These are phyloP conservation scores for Kodamaea sp. DNA, from an alignment of 1,139 yeast species.

Conservation along the genomic window DNA sequence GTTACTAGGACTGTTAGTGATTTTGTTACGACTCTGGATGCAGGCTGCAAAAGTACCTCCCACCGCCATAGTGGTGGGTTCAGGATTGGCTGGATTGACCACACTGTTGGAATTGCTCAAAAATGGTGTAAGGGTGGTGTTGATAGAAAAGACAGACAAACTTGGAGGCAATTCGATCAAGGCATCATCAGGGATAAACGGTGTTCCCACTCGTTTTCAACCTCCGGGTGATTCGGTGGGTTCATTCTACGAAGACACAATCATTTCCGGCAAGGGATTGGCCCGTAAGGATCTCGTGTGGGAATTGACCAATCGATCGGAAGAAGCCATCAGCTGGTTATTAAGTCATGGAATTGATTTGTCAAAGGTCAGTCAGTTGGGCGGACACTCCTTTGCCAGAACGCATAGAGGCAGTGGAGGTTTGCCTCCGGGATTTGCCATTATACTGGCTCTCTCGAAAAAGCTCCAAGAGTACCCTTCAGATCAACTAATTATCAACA, in stretches of 20 bases:
- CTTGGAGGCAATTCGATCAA: constrained; percentile 42
- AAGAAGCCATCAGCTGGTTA: constrained; percentile 36
- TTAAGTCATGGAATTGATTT: constrained; percentile 28
- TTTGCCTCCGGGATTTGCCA: constrained; percentile 41
- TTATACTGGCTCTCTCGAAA: constrained; percentile 28
- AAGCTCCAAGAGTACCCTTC: constrained; percentile 18
- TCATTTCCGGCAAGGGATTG: constrained; percentile 34
- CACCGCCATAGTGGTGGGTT: constrained; percentile 30
- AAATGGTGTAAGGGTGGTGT: constrained; percentile 25
- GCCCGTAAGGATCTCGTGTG: constrained; percentile 26
- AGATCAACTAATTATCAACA: constrained; percentile 21
- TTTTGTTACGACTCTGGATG: constrained; percentile 2
- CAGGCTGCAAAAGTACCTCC: constrained; percentile 4
- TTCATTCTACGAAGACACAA: constrained; percentile 29
- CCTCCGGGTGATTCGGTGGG: constrained; percentile 24
- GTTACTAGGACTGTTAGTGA: too few relatives aligned
- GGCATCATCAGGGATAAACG: constrained; percentile 45
- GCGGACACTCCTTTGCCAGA: constrained; percentile 40
- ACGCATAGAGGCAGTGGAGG: constrained; percentile 37
- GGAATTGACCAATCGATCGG: constrained; percentile 27
- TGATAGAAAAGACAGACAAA: constrained; percentile 32
- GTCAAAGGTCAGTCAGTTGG: constrained; percentile 30
- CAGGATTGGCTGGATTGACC: constrained; percentile 41
- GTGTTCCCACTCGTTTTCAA: constrained; percentile 35
- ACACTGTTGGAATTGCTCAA: constrained; percentile 28